Base-by-base conservation (phyloP, 192 early-diverging fungal genomes). In the Dissophora ornata region DNA sequence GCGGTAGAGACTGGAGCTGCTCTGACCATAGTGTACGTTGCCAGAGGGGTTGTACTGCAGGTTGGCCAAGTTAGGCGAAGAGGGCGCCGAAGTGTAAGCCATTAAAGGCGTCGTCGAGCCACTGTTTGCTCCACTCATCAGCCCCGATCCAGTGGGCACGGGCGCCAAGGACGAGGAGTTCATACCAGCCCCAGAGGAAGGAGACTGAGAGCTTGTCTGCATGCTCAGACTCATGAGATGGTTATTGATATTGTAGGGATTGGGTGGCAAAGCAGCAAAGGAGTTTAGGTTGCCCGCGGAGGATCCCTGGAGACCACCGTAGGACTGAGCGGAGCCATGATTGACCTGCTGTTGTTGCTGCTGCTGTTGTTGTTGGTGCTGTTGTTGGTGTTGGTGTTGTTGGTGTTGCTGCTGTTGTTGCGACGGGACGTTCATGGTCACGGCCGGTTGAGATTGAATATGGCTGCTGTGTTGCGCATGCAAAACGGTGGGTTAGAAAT, bases 201-300 rank as follows among this genome's bases (percentile, higher is more conserved):
- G 45, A 16, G 70, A 29, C 2, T 62, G 60, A 3, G 65, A 19
- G n/a, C 49, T 45, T 19, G 40, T 54, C 3, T 67, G 63, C 58
- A 77, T 64, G 54, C 64, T 77, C 29, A 77, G 44, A 33, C 64
- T 58, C 73, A 77, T 62, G 1, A 77, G 50, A 28, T 77, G 73
- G 47, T 29, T 77, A 26, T 61, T 58, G 29, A 77, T 49, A 42
- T 51, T 77, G 52, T 77, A 77, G 5, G 73, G 58, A 33, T 67
- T 62, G 1, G 73, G 46, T 12, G 73, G 59, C 44, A 77, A 45
- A 2, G 58, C 52, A 45, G 64, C 53, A 42, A 77, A 77, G 6
- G 73, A 54, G 48, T 41, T 55, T 40, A 67, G 40, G 24, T 60
- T 57, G 18, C 56, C 42, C 9, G 40, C 19, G 1, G 61, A 51